Base-by-base conservation (phyloP, 1,139 yeast genomes). In the Yamadazyma spencermartinsiae region DNA sequence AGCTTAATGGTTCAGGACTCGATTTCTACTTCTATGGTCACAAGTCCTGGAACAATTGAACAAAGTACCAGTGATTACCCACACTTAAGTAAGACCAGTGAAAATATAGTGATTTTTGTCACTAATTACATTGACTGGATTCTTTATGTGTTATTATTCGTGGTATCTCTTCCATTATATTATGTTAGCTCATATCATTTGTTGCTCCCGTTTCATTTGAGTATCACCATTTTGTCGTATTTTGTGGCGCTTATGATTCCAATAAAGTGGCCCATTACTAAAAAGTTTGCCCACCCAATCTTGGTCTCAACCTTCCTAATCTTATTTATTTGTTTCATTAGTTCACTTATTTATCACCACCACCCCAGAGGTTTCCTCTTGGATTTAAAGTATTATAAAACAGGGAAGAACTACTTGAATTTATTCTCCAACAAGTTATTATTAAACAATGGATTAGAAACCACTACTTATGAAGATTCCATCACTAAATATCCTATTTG, bases 251-350 rank as follows among this genome's bases (percentile, higher is more conserved):
- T 80, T 40, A 55, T 73, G 21, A 59, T 81, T 4, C 80, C 82
- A 11, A 57, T 63, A 38, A 60, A 55, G 37, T 68, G 77, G 77
- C 56, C 78, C 58, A 30, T 68, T 49, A 45, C 74, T 51, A 64
- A 73, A 68, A 58, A 71, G 60, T 55, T 74, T 64, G 65, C 86
- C 20, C 94, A 86, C 52, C 95, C 95, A 0, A 84, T 86, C 28
- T 62, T 86, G 38, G 65, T 83, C 18, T 77, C 82, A 45, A 84
- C 88, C 3, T 80, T 75, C 1, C 50, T 75, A 15, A 75, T 82
- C n/a, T 66, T 85, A 48, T 65, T 86, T 31, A 65, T 79, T 9
- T 80, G 81, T 48, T 82, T 79, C 52, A 71, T 86, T 16, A 76
- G 85, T 12, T 73, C 83, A 14, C 55, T 73, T 46, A 82, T 77